phyloP scores from a whole-genome alignment of 2,329 filamentous ascomycete genomes.

The Cyclaneusma minus region DNA sequence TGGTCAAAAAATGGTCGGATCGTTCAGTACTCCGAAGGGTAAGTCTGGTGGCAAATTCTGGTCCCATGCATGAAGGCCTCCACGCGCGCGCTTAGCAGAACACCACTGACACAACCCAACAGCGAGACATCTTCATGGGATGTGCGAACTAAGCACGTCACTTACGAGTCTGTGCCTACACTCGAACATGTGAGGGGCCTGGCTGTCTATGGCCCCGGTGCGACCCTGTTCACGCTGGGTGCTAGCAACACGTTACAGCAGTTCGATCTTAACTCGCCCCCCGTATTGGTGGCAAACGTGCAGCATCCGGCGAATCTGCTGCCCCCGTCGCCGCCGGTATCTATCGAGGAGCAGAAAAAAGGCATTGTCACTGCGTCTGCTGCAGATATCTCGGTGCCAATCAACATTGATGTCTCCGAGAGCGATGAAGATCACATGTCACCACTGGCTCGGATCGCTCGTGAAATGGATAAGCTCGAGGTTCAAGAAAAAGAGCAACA shows the following conservation, averaged over 20 bases:
- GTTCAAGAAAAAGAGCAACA: slow-evolving; percentile 7
- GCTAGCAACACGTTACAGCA: slow-evolving; percentile 84
- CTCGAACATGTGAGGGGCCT: slow-evolving; percentile 68
- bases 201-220: slow-evolving; percentile 76
- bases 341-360: slow-evolving; percentile 54
- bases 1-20: slow-evolving; percentile 98
- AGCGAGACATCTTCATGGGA: slow-evolving; percentile 93
- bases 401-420: slow-evolving; percentile 47
- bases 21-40: slow-evolving; percentile 84
- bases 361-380: slow-evolving; percentile 8
- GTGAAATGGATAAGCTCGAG: slow-evolving; percentile 39
- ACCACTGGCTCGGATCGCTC: slow-evolving; percentile 59
- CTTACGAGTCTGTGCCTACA: slow-evolving; percentile 76
- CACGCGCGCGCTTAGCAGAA: slow-evolving; percentile 32
- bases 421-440: slow-evolving; percentile 67
- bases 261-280: slow-evolving; percentile 77
- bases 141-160: slow-evolving; percentile 93
- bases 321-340: slow-evolving; percentile 70
- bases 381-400: slow-evolving; percentile 20
- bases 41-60: slow-evolving; percentile 24
- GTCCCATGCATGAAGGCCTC: slow-evolving; percentile 14
- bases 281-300: slow-evolving; percentile 69
- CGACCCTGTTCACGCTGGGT: slow-evolving; percentile 82
- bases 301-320: slow-evolving; percentile 70
- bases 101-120: slow-evolving; percentile 19